A percentile compares a stretch with the other conserved stretches of the same genome.
Conservation (phyloP, 768 basidiomycete genomes). For the Lactarius trivialis region DNA sequence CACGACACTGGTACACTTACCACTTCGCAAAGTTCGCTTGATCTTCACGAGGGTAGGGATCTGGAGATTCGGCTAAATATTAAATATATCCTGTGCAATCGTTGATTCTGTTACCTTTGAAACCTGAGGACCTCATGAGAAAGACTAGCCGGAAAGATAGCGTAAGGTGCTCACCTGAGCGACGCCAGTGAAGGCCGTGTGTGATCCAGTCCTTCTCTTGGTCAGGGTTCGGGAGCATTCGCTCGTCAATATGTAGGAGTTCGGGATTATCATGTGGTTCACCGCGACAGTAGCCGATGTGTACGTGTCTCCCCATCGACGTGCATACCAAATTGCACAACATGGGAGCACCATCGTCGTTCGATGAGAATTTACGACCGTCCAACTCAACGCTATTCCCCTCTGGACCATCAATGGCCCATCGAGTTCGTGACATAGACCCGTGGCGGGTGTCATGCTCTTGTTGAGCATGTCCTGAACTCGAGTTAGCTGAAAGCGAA, state of each 20-base stretch:
- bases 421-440: slow-evolving; percentile 51
- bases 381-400: slow-evolving; percentile 45
- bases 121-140: slow-evolving; percentile 32
- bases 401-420: slow-evolving; percentile 50
- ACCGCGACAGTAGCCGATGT: slow-evolving; percentile 50
- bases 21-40: slow-evolving; percentile 37
- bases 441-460: slow-evolving; percentile 59
- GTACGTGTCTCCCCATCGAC: slow-evolving; percentile 48
- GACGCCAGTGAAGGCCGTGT: slow-evolving; percentile 42
- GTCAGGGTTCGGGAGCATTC: slow-evolving; percentile 41
- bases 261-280: slow-evolving; percentile 39
- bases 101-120: slow-evolving; percentile 39
- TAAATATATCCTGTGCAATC: background rate
- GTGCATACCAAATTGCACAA: slow-evolving; percentile 52
- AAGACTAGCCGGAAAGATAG: background rate
- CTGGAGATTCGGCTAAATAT: slow-evolving; percentile 25
- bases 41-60: slow-evolving; percentile 53
- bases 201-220: slow-evolving; percentile 47
- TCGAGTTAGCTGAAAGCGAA: background rate
- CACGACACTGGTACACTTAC: slow-evolving; percentile 39
- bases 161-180: slow-evolving; percentile 37
- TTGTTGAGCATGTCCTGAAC: slow-evolving; percentile 47
- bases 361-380: slow-evolving; percentile 46
- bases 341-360: slow-evolving; percentile 55
- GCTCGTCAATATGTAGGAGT: slow-evolving; percentile 39